Evolutionary conservation across 2,329 filamentous ascomycete genomes (phyloP), one percentile per base, ranked within the genome.

Genomic region (Penicillium thymicola): DNA sequence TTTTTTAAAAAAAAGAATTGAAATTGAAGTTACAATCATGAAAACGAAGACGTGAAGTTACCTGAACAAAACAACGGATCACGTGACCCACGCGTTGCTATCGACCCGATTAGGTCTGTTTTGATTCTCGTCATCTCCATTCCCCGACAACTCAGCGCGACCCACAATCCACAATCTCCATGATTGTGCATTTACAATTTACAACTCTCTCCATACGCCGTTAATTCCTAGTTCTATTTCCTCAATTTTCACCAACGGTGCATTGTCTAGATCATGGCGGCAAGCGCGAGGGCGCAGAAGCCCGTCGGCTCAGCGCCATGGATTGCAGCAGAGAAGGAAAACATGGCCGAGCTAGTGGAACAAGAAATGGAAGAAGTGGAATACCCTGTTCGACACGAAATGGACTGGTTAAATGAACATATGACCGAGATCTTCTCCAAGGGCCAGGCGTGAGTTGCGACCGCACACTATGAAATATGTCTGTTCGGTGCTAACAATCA

Each of bases 371-470:
- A 97, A 65, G 95, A 99, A 76, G 95, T 97, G 70, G 85, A 89
- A 42, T 97, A 90, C 76, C 91, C 92, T 30, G 92, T 90, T 60
- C 86, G 90, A 57, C 96, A 97, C 76, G 94, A 99, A 74, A 80
- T 97, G 69, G 92, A 97, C 72, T 99, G 94, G 94, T 81, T 99
- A 67, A 97, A 99, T 70, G 94, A 97, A 77, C 94, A 99, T 74
- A 97, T 99, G 93, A 85, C 86, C 48, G 91, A 96, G 61, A 90
- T 99, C 69, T 96, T 97, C 72, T 88, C 87, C 67, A 86, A 88
- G 66, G 89, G 92, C 70, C 86, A 92, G 76, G 85, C 92, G 94
- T 97, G 84, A 69, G 89, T 82, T 54, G 57, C 56, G 54, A 59
- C 60, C 55, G 41, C 27, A 59, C 51, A 53, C 21, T 21, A 51